Evolutionary conservation across 75 land plant species (phyloP), one percentile per base, ranked within the genome.

Genomic region (Picea glauca): DNA sequence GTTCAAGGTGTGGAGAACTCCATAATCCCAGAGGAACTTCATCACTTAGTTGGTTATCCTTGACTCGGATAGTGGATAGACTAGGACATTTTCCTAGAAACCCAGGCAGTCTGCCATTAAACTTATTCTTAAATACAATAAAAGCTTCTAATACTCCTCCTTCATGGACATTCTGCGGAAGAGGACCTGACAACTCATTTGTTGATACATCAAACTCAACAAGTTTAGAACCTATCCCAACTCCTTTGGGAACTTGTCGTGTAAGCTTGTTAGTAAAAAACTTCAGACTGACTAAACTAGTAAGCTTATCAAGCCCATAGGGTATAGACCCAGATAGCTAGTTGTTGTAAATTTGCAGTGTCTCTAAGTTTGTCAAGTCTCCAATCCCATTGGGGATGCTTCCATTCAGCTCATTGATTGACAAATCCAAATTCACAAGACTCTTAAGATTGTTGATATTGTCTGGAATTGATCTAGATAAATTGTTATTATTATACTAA

Each of bases 251-350:
- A 12, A 85, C 68, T 31, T 26, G 58, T 9, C 91, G 89, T 0
- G 70, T 62, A 1, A 90, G 61, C 5, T 76, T 76, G 79, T 87
- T 90, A 40, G 50, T 56, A 68, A 77, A 85, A 20, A 87, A 84
- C 57, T 78, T 40, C 11, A 90, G 18, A 31, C 74, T 74, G 20
- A 13, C 18, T 14, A 90, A 58, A 33, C 4, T 11, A 4, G 83
- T 66, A 1, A 87, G 73, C 26, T 57, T 35, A 4, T 76, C 91
- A 14, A 90, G 70, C 2, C 85, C 32, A 5, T 77, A 26, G 14
- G 91, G 89, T n/a, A 90, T 76, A 43, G 81, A 73, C 8, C 91
- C 89, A 21, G 79, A 79, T 5, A 90, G 72, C 11, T 74, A 5
- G 58, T 87, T 90, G 40, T 5, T 14, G 21, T 80, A 74, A 21